These are phyloP conservation scores for Chenopodium berlandieri DNA, from an alignment of 148 eudicot genomes.

Conservation along the genomic window DNA sequence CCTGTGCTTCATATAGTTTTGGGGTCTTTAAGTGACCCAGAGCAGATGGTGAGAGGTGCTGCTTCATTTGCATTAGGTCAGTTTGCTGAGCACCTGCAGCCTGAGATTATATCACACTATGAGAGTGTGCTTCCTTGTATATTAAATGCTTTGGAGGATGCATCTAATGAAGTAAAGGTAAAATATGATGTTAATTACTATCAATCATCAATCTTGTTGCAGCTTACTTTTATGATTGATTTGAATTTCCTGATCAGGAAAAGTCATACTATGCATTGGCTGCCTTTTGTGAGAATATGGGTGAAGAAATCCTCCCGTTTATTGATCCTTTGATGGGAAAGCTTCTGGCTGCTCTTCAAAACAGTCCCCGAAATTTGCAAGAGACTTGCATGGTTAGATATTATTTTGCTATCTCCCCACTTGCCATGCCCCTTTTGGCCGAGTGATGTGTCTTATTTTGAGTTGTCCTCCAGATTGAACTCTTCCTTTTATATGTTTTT, in stretches of 20 bases:
- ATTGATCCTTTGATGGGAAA: constrained; percentile 87
- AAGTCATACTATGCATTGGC: constrained; percentile 98
- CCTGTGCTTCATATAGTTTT: constrained; percentile 80
- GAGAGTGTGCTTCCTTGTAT: constrained; percentile 89
- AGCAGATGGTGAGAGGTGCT: constrained; percentile 95
- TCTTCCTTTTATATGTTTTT: constrained; percentile 9
- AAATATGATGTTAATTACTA: not conserved
- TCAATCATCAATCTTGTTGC: not conserved
- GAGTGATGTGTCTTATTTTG: not conserved
- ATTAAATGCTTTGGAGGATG: constrained; percentile 75
- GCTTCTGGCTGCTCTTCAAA: constrained; percentile 75
- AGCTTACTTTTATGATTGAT: constrained; percentile 10
- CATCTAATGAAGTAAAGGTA: constrained; percentile 97
- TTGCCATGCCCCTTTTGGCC: not conserved
- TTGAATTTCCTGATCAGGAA: constrained; percentile 49
- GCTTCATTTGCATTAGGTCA: constrained; percentile 95
- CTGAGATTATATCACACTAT: constrained; percentile 87
- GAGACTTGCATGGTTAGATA: constrained; percentile 92
- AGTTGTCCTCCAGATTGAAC: constrained; percentile 12
- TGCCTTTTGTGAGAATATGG: constrained; percentile 97
- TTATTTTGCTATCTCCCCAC: not conserved
- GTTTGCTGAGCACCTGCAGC: constrained; percentile 94
- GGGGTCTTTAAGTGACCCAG: constrained; percentile 89
- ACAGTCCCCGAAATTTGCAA: constrained; percentile 79
- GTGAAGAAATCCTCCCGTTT: constrained; percentile 86